phyloP scores from a whole-genome alignment of 1,139 yeast species.

The Kodamaea alishanica region DNA sequence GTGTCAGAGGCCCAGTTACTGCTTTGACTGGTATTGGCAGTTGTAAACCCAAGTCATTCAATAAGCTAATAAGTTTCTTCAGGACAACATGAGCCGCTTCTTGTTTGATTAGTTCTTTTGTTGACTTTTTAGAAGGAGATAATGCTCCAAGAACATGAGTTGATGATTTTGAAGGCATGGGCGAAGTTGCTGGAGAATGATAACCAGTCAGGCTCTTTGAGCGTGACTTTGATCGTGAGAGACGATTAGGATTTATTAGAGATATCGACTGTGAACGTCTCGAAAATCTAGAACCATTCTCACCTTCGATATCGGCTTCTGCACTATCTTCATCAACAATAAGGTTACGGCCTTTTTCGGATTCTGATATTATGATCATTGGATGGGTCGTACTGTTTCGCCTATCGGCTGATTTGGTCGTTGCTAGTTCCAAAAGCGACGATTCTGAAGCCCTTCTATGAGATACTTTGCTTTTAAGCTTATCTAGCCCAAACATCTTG shows the following conservation, averaged over 20 bases:
- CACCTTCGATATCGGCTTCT: too few relatives aligned
- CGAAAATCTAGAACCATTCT: too few relatives aligned
- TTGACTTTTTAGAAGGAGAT: constrained; percentile 22
- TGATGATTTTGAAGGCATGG: constrained; percentile 9
- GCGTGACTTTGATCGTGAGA: constrained; percentile 13
- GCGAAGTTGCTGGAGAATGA: not conserved
- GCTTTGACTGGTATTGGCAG: constrained; percentile 37
- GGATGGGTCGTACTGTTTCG: constrained; percentile 22
- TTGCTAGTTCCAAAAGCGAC: constrained; percentile 10
- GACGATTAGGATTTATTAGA: constrained; percentile 6
- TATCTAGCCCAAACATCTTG: constrained; percentile 12
- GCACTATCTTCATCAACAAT: too few relatives aligned
- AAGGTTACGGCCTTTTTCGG: constrained; percentile 4
- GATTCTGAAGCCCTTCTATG: constrained; percentile 15
- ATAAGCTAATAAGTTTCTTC: constrained; percentile 31
- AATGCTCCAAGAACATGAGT: constrained; percentile 3
- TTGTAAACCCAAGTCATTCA: constrained; percentile 42
- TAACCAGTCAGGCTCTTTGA: constrained; percentile 9
- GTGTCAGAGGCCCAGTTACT: constrained; percentile 16
- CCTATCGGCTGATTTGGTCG: constrained; percentile 9
- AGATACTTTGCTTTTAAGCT: constrained; percentile 14
- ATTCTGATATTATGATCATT: constrained; percentile 19
- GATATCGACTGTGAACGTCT: constrained; percentile 20
- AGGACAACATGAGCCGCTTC: constrained; percentile 38
- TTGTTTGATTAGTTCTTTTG: constrained; percentile 39